Base-by-base conservation (phyloP, 2,329 filamentous ascomycete genomes). In the Paracoccidioides lutzii region DNA sequence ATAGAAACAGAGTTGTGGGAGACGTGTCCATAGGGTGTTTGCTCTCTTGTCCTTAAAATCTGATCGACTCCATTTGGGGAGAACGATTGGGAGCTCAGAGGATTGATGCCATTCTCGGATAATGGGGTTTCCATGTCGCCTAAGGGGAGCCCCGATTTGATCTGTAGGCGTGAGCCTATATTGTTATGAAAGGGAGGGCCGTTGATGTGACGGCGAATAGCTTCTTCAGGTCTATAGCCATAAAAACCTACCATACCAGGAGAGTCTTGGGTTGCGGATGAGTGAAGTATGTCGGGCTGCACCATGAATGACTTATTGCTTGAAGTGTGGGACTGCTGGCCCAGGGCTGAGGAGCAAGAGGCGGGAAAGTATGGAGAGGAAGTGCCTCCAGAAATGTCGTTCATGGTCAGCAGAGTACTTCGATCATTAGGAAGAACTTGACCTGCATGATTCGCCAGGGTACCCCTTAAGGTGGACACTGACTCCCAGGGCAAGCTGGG, bases 401-500 rank as follows among this genome's bases (percentile, higher is more conserved):
- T 63, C 5, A 45, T 76, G 62, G 28, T 43, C 32, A 61, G 55
- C n/a, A 66, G 62, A 1, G 67, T 62, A 59, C 66, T 69, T 37
- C 74, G 67, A 35, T 75, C 74, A 55, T 70, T 73, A 44, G 79
- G 73, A 58, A 81, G 76, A 38, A 75, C 75, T 56, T 79, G 75
- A 45, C 77, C 77, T 3, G 84, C 82, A 12, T 78, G 78, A 60
- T 74, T 80, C 56, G 71, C 67, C 56, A 76, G 76, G 40, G 67
- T 69, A 52, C 69, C 68, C 28, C 66, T 69, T 43, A 68, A 70
- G 48, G 81, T 79, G 30, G 75, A 63, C 5, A 72, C 22, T 22
- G 22, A 71, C 59, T 78, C 79, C 85, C 85, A 89, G 14, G 80
- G 78, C 41, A 76, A 72, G 59, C 73, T 76, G 53, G 75, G 71